Percentiles rank a stretch among this genome's conserved stretches.
These are phyloP conservation scores for Podaxis sp. DNA, from an alignment of 768 basidiomycete genomes.

Conservation along the genomic window DNA sequence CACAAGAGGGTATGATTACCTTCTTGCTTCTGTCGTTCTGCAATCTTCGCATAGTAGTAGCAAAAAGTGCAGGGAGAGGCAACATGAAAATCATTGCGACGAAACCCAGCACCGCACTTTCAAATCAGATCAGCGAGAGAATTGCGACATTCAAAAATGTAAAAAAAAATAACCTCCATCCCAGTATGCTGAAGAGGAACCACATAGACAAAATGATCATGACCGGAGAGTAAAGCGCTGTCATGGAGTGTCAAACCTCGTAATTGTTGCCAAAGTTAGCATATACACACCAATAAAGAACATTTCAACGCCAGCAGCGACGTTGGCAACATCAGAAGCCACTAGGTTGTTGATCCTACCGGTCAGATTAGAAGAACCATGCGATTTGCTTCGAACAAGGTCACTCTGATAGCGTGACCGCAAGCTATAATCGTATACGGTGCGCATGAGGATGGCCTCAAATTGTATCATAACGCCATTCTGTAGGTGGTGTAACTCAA, in stretches of 20 bases:
- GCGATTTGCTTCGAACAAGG: constrained; percentile 5
- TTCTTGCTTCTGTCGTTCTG: constrained; percentile 54
- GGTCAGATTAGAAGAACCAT: constrained; percentile 47
- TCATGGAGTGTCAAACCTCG: background rate
- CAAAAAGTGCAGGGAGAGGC: background rate
- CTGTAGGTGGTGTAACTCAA: constrained; percentile 32
- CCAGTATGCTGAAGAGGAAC: constrained; percentile 45
- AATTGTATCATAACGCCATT: constrained; percentile 23
- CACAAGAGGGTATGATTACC: constrained; percentile 15
- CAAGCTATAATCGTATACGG: constrained; percentile 17
- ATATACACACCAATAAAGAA: constrained; percentile 24
- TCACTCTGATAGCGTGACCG: constrained; percentile 3
- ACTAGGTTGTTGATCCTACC: constrained; percentile 80
- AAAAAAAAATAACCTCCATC: constrained; percentile 36
- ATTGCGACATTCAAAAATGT: background rate
- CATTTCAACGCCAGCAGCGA: constrained; percentile 30
- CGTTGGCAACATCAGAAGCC: constrained; percentile 55
- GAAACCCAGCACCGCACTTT: background rate
- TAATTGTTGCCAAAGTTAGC: background rate
- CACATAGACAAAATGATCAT: constrained; percentile 39
- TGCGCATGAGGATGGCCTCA: constrained; percentile 33
- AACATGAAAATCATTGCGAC: constrained; percentile 1
- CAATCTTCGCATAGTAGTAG: background rate
- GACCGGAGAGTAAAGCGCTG: constrained; percentile 39
- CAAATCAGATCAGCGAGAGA: background rate